Percentiles rank a stretch among this genome's conserved stretches.
Conservation (phyloP, 2,329 filamentous ascomycete species). For the Pyrenochaeta sp. region DNA sequence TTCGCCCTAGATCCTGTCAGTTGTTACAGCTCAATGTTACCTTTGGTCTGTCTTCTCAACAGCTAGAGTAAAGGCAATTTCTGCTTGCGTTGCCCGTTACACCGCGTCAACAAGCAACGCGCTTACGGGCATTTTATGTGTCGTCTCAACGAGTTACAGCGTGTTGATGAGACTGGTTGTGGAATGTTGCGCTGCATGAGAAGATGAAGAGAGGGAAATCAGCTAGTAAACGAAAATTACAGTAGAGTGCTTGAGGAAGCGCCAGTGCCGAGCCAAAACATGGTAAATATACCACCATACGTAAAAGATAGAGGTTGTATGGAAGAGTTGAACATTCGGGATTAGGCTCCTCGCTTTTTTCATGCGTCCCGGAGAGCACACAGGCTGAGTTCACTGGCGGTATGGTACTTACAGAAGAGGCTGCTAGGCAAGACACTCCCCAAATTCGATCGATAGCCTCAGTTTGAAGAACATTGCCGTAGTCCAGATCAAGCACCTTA, state of each 20-base stretch:
- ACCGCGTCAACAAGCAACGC: too few species aligned
- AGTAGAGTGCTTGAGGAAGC: constrained; percentile 20
- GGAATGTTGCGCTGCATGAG: constrained; percentile 35
- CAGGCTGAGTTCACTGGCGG: constrained; percentile 61
- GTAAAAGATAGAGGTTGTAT: background rate
- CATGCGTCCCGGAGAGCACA: constrained; percentile 39
- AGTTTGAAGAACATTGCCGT: too few species aligned
- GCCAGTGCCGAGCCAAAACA: background rate
- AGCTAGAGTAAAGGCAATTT: constrained; percentile 46
- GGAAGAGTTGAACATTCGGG: constrained; percentile 10
- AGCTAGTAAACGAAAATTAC: constrained; percentile 29
- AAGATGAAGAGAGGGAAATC: constrained; percentile 34
- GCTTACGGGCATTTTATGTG: too few species aligned
- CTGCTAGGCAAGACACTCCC: constrained; percentile 47
- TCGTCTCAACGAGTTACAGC: constrained; percentile 6
- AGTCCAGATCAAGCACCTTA: too few species aligned
- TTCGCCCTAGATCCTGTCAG: too few species aligned
- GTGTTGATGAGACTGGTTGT: constrained; percentile 36
- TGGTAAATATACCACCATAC: background rate
- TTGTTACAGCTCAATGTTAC: too few species aligned
- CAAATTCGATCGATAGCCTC: too few species aligned
- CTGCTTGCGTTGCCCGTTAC: too few species aligned
- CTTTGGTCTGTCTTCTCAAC: too few species aligned
- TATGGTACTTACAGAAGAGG: constrained; percentile 66
- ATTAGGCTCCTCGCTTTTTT: constrained; percentile 33